phyloP scores from a whole-genome alignment of 1,139 yeast genomes.

The Kodamaea ohmeri region DNA sequence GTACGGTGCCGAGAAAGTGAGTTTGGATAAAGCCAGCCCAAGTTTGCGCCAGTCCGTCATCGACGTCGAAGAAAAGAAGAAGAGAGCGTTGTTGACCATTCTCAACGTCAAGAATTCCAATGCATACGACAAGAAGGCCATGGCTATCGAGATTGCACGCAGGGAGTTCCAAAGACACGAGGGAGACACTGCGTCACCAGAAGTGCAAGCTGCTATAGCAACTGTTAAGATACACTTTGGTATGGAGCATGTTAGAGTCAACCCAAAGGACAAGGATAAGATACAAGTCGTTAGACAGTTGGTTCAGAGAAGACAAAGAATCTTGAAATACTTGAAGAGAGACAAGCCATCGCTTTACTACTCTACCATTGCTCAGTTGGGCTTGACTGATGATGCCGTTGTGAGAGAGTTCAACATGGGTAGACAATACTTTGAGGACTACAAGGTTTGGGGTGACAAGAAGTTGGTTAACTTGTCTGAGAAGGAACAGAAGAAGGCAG shows the following conservation, averaged over 20 bases:
- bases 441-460: conserved; percentile 74
- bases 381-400: conserved; percentile 78
- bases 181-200: conserved; percentile 94
- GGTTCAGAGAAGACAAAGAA: conserved; percentile 85
- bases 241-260: conserved; percentile 69
- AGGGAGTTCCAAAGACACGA: conserved; percentile 77
- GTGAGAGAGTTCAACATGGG: conserved; percentile 82
- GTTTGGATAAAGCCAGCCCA: conserved; percentile 29
- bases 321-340: conserved; percentile 75
- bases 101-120: conserved; percentile 71
- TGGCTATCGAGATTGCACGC: conserved; percentile 64
- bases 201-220: conserved; percentile 90
- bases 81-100: conserved; percentile 69
- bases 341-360: conserved; percentile 79
- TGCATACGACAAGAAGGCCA: conserved; percentile 53
- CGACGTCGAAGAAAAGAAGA: conserved; percentile 55
- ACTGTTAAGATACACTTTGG: conserved; percentile 78
- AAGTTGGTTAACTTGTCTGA: conserved; percentile 43
- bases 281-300: conserved; percentile 71
- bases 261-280: conserved; percentile 71
- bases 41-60: conserved; percentile 43
- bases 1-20: conserved; percentile 66
- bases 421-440: conserved; percentile 79
- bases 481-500: conserved; percentile 38
- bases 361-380: conserved; percentile 83